A percentile compares a stretch with the other conserved stretches of the same genome.
Conservation (phyloP, 1,284 basidiomycete genomes). For the Xerocomus amazonicus region DNA sequence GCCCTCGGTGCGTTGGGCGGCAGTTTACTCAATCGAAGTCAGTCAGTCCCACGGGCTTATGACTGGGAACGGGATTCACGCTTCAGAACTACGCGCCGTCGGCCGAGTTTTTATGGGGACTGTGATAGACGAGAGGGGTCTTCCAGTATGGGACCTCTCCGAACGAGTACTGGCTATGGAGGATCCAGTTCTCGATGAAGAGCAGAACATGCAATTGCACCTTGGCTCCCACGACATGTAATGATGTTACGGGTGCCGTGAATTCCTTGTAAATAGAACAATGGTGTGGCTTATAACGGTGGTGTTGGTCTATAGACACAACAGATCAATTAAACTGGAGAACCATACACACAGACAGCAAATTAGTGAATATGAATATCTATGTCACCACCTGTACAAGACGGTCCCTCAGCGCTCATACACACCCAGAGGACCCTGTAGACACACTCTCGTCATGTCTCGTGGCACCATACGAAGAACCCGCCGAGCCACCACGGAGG, state of each 20-base stretch:
- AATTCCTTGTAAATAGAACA: background rate
- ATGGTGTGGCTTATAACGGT: no score
- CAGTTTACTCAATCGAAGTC: constrained; percentile 47
- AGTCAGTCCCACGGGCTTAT: constrained; percentile 32
- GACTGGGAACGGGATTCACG: constrained; percentile 50
- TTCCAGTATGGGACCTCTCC: constrained; percentile 62
- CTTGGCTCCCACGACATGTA: background rate
- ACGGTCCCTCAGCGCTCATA: constrained; percentile 3
- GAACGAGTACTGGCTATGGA: constrained; percentile 67
- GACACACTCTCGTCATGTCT: constrained; percentile 9
- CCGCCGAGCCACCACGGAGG: constrained; percentile 33
- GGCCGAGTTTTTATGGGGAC: constrained; percentile 31
- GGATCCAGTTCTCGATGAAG: constrained; percentile 56
- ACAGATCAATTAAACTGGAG: background rate
- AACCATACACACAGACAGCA: background rate
- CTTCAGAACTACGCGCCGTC: constrained; percentile 22
- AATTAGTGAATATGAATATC: constrained; percentile 16
- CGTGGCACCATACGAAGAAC: constrained; percentile 14
- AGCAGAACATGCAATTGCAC: background rate
- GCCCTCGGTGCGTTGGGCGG: constrained; percentile 64
- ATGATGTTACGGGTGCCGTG: background rate
- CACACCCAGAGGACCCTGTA: constrained; percentile 4
- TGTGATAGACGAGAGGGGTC: constrained; percentile 66
- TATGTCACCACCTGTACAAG: constrained; percentile 1
- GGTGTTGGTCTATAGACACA: background rate